Evolutionary conservation across 805 yeast species (phyloP), one percentile per base, ranked within the genome.

Genomic region (Metschnikowia rubicola): DNA sequence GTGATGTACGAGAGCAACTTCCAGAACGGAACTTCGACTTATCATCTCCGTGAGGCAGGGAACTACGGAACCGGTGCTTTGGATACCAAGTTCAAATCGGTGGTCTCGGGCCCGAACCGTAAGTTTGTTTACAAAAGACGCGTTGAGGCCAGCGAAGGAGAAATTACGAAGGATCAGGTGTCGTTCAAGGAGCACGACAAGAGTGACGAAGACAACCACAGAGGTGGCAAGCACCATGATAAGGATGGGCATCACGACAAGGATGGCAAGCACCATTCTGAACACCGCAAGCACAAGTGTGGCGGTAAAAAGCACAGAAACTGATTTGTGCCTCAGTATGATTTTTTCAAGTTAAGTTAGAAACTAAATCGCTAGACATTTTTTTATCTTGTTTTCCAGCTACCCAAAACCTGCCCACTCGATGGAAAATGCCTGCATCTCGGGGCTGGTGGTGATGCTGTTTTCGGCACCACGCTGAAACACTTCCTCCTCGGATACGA

Each of bases 391-490:
- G 11, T 32, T n/a, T 4, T 32, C 35, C 35, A n/a, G 8, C 15
- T 32, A 39, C 47, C 97, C 97, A 68, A 92, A 92, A 0, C 97
- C 97, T 0, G 98, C 90, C 99, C 99, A 92, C 66, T 92, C 97
- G 2, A 92, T 71, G 6, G 96, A 85, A 60, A 80, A 92, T 13
- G 78, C 77, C 39, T 66, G 68, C 12, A 69, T 39, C 19, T 30
- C 39, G 32, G 40, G 39, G n/a, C 44, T 43, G 15, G 48, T 53
- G 1, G 13, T 37, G 34, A 43, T 33, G 15, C 26, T 21, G 7
- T 21, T 21, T 21, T 21, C 26, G 7, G 26, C 26, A 3, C 7
- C 26, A 21, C 26, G 26, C 26, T 21, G 26, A 3, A 21, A 21
- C 7, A 3, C 3, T 7, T 7, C n/a, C 19, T 41, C 31, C 19